Evolutionary conservation across 345 rosid genomes (phyloP).

Genomic region (Citrus australasica): DNA sequence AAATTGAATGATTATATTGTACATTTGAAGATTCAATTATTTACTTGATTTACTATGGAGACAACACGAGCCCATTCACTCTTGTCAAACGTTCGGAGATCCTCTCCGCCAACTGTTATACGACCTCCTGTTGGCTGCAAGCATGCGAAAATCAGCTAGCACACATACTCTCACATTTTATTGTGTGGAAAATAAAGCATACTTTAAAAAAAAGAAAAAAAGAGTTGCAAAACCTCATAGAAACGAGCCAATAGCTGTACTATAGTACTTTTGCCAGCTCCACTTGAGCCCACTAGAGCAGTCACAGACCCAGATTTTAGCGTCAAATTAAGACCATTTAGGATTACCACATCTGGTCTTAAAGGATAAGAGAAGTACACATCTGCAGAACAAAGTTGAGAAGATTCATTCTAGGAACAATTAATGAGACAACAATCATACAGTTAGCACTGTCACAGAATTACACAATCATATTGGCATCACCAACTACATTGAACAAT

Average conservation of each 20-base stretch:
- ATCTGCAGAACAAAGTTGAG: conserved; percentile 46
- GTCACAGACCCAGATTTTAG: conserved; percentile 81
- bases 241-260: conserved; percentile 94
- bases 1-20: background rate
- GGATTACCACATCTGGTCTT: conserved; percentile 74
- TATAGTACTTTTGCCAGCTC: conserved; percentile 95
- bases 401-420: background rate
- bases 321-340: conserved; percentile 64
- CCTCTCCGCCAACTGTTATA: conserved; percentile 85
- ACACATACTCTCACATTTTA: conserved; percentile 9
- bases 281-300: conserved; percentile 94
- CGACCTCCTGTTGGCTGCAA: conserved; percentile 84
- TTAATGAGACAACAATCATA: background rate
- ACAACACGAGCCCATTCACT: conserved; percentile 86
- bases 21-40: conserved; percentile 3
- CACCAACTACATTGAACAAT: background rate
- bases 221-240: conserved; percentile 59
- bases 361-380: conserved; percentile 86
- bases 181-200: background rate
- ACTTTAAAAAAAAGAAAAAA: background rate
- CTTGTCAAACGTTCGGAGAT: conserved; percentile 87
- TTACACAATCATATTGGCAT: background rate
- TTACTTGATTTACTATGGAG: conserved; percentile 94
- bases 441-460: background rate
- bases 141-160: conserved; percentile 20